A percentile compares a stretch with the other conserved stretches of the same genome.
phyloP scores from a whole-genome alignment of 371 early-diverging fungal genomes.

The Circinella umbellata region DNA sequence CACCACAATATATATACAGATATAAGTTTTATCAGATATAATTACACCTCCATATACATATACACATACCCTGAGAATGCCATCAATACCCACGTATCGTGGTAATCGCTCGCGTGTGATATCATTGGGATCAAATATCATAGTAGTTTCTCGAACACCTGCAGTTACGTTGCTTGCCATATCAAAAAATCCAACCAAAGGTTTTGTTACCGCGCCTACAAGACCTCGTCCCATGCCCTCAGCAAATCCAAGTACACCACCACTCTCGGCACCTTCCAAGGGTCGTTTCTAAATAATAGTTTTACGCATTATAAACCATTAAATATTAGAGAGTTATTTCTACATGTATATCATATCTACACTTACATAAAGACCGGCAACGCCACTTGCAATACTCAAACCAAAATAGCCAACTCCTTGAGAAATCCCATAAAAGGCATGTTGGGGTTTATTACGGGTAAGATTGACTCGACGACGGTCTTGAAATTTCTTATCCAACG shows the following conservation, averaged over 20 bases:
- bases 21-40: no score
- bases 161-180: constrained; percentile 78
- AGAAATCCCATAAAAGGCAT: constrained; percentile 82
- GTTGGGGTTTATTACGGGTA: constrained; percentile 81
- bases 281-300: constrained; percentile 63
- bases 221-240: constrained; percentile 88
- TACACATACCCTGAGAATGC: constrained; percentile 66
- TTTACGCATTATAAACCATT: no score
- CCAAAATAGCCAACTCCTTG: constrained; percentile 81
- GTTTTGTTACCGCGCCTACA: constrained; percentile 89
- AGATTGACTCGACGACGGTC: constrained; percentile 69
- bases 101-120: constrained; percentile 82
- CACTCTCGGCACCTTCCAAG: constrained; percentile 80
- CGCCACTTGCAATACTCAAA: constrained; percentile 76
- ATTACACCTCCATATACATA: no score
- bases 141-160: constrained; percentile 96
- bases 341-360: no score
- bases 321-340: no score
- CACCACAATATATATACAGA: no score
- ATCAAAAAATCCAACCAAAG: constrained; percentile 87
- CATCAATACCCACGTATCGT: constrained; percentile 84
- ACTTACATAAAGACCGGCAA: constrained; percentile 80
- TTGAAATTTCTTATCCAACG: constrained; percentile 87
- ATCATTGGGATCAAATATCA: constrained; percentile 85
- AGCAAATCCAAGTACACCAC: constrained; percentile 87